Conservation (phyloP, 768 basidiomycete genomes). For the Tricholoma furcatifolium region DNA sequence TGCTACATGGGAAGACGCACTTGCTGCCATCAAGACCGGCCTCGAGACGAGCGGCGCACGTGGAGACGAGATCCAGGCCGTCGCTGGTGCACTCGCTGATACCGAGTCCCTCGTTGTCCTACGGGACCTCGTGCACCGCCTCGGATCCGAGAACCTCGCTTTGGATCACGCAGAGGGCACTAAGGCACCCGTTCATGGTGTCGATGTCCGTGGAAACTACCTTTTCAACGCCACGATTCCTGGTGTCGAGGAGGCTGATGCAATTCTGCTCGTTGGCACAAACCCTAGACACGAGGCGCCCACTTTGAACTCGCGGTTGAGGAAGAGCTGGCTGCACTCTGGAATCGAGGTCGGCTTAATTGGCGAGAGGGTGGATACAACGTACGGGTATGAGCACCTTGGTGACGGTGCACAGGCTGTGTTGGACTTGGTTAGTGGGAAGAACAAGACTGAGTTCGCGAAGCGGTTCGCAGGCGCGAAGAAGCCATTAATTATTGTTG, state of each 20-base stretch:
- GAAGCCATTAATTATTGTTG: slow-evolving; percentile 90
- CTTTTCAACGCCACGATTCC: slow-evolving; percentile 94
- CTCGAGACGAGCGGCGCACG: slow-evolving; percentile 76
- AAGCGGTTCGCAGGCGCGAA: slow-evolving; percentile 74
- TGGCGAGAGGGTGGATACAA: slow-evolving; percentile 87
- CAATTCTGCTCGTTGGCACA: slow-evolving; percentile 89
- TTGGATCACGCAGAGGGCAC: slow-evolving; percentile 55
- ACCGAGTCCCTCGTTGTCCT: slow-evolving; percentile 91
- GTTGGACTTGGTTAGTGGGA: slow-evolving; percentile 74
- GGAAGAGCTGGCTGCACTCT: slow-evolving; percentile 91
- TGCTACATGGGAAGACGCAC: slow-evolving; percentile 88
- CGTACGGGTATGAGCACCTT: slow-evolving; percentile 92
- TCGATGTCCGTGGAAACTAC: slow-evolving; percentile 94
- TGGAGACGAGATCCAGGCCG: slow-evolving; percentile 91
- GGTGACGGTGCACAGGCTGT: slow-evolving; percentile 76
- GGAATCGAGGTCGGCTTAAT: slow-evolving; percentile 86
- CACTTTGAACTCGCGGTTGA: slow-evolving; percentile 94
- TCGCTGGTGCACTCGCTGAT: slow-evolving; percentile 92
- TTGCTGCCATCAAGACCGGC: slow-evolving; percentile 77
- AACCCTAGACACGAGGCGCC: slow-evolving; percentile 98
- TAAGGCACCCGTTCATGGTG: slow-evolving; percentile 63
- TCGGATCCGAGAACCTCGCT: slow-evolving; percentile 92
- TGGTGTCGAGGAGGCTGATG: slow-evolving; percentile 88
- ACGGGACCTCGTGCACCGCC: slow-evolving; percentile 89
- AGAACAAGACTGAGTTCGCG: slow-evolving; percentile 35